Conservation (phyloP, 1,284 basidiomycete genomes). For the Takashimella tepidaria region DNA sequence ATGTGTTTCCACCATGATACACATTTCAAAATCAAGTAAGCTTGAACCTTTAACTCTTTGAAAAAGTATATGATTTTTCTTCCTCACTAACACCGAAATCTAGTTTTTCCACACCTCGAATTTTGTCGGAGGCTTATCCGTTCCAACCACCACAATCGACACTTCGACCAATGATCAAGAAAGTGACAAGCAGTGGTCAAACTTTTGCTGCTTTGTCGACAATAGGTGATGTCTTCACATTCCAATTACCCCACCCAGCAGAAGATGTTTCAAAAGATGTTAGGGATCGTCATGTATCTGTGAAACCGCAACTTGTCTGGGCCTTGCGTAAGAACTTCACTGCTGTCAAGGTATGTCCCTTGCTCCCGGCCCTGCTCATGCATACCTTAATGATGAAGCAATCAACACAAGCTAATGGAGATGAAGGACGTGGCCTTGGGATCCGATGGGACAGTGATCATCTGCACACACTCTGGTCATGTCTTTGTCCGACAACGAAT, state of each 20-base stretch:
- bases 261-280: constrained; percentile 44
- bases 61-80: too few species aligned
- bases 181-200: constrained; percentile 75
- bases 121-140: constrained; percentile 66
- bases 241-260: constrained; percentile 55
- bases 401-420: constrained; percentile 3
- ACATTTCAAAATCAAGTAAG: constrained; percentile 67
- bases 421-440: constrained; percentile 80
- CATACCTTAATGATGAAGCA: not conserved
- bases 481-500: constrained; percentile 74
- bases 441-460: constrained; percentile 77
- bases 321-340: constrained; percentile 79
- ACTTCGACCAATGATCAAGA: constrained; percentile 66
- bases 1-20: constrained; percentile 75
- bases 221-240: constrained; percentile 89
- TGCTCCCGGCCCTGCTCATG: not conserved
- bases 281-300: constrained; percentile 47
- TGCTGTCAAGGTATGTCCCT: constrained; percentile 61
- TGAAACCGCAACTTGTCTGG: constrained; percentile 89
- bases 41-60: constrained; percentile 16
- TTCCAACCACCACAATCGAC: constrained; percentile 73
- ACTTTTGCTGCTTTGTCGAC: constrained; percentile 79
- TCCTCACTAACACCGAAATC: too few species aligned
- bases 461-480: constrained; percentile 92
- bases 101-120: constrained; percentile 64